Percentiles rank a stretch among this genome's conserved stretches.
These are phyloP conservation scores for Casuarina cunninghamiana DNA, from an alignment of 306 rosid genomes.

Conservation along the genomic window DNA sequence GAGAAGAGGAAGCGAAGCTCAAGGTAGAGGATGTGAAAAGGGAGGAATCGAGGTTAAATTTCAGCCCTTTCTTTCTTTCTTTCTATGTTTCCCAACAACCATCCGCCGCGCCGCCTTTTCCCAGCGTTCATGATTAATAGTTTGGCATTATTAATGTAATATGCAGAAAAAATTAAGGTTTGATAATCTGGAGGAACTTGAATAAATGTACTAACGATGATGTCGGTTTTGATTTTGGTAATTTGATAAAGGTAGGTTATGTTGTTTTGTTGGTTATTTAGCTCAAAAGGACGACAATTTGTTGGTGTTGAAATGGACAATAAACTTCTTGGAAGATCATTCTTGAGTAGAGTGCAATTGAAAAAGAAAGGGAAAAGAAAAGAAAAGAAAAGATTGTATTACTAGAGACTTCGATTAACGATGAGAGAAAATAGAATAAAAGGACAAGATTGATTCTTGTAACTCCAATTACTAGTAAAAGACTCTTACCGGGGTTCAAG, in stretches of 20 bases:
- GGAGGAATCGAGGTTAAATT: not conserved
- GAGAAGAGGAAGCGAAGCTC: conserved; percentile 39
- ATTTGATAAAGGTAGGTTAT: not conserved
- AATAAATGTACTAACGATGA: not conserved
- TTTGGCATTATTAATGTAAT: not conserved
- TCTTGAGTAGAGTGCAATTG: not conserved
- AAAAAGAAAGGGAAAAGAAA: not conserved
- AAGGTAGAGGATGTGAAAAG: not conserved
- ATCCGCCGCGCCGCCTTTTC: too few species aligned
- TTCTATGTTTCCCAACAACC: not conserved
- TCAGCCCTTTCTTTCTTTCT: not conserved
- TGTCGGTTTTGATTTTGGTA: not conserved
- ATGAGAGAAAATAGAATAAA: not conserved
- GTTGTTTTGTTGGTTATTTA: not conserved
- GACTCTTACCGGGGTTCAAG: not conserved
- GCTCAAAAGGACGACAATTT: not conserved
- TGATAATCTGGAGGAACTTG: not conserved
- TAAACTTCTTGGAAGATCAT: not conserved
- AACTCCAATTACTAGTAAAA: not conserved
- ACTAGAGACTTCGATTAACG: not conserved
- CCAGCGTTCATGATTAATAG: too few species aligned
- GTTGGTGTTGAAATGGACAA: not conserved
- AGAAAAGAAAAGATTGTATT: not conserved
- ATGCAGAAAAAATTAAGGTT: not conserved
- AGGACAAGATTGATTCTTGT: not conserved